Conservation (phyloP, 2,329 filamentous ascomycete species). For the Aspergillus puulaauensis region DNA sequence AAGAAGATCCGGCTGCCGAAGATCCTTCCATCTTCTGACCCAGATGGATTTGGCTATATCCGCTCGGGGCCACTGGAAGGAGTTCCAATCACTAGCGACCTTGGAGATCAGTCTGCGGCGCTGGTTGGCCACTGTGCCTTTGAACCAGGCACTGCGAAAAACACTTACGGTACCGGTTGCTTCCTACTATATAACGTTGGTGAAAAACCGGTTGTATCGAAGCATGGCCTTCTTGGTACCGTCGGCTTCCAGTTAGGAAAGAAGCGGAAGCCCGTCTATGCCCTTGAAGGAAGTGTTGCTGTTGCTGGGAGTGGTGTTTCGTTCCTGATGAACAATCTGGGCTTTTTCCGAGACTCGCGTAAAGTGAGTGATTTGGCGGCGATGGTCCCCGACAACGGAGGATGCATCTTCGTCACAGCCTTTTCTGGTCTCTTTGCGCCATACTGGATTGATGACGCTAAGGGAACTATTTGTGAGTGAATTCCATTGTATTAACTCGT, state of each 20-base stretch:
- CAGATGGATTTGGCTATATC: slow-evolving; percentile 69
- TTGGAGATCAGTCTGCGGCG: slow-evolving; percentile 84
- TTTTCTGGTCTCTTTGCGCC: slow-evolving; percentile 90
- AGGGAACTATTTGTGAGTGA: slow-evolving; percentile 74
- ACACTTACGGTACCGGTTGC: slow-evolving; percentile 87
- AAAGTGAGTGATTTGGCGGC: slow-evolving; percentile 66
- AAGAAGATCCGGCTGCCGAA: slow-evolving; percentile 74
- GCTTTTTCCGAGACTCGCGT: slow-evolving; percentile 60
- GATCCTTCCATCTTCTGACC: slow-evolving; percentile 78
- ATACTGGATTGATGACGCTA: slow-evolving; percentile 92
- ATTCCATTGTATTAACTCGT: neutral
- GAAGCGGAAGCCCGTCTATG: slow-evolving; percentile 68
- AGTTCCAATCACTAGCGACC: slow-evolving; percentile 73
- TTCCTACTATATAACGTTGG: slow-evolving; percentile 90
- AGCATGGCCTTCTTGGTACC: slow-evolving; percentile 78
- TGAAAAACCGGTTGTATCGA: slow-evolving; percentile 79
- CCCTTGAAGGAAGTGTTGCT: slow-evolving; percentile 79
- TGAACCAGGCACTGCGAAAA: slow-evolving; percentile 78
- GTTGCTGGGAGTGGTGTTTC: slow-evolving; percentile 80
- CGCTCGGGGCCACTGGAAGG: slow-evolving; percentile 66
- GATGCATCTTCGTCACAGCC: slow-evolving; percentile 82
- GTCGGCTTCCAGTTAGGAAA: slow-evolving; percentile 82
- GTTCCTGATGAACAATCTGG: slow-evolving; percentile 67
- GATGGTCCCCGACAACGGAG: slow-evolving; percentile 72
- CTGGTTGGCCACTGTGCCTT: slow-evolving; percentile 86